Base-by-base conservation (phyloP, 805 yeast genomes). In the Metschnikowia matae region DNA sequence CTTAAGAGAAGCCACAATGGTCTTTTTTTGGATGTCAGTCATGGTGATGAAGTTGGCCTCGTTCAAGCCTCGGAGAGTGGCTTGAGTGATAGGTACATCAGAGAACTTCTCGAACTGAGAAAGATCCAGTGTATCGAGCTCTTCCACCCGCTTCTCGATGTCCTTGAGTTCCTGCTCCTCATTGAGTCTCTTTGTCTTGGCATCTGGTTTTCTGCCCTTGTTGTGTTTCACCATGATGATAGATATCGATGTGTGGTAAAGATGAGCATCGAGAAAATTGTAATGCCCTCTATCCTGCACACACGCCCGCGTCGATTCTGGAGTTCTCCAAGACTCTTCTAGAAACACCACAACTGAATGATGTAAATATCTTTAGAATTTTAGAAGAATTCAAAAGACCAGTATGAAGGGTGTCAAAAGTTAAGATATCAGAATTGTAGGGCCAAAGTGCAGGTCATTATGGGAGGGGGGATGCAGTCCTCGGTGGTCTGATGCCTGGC, bases 21-120 rank as follows among this genome's bases (percentile, higher is more conserved):
- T 75, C 44, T 82, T 82, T 53, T 78, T 81, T 62, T 94, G 99
- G 51, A 94, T 88, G 40, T 87, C 96, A 0, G 99, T 94, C 72
- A 91, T 67, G 10, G 82, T 77, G 1, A 87, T 75, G 65, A 85
- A 94, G 47, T 89, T 85, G n/a, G 95, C 77, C 48, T 82, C 87
- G 52, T 79, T 82, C 38, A 94, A 69, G 2, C 98, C 98, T 53
- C 77, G 77, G 11, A 83, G 58, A 13, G 96, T 85, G 3, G 73
- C 71, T 7, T 70, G 63, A 3, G 90, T 79, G 29, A 91, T 65
- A 7, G 97, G 97, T n/a, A 91, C 74, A 51, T 91, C 91, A 47
- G 77, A 75, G 64, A 90, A 90, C 34, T 54, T 50, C 29, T 63
- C 73, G 42, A 52, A 49, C 48, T 40, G 45, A 33, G 40, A 34